Evolutionary conservation across 2,329 filamentous ascomycete genomes (phyloP).

Genomic region (Pestalotiopsis sp.): DNA sequence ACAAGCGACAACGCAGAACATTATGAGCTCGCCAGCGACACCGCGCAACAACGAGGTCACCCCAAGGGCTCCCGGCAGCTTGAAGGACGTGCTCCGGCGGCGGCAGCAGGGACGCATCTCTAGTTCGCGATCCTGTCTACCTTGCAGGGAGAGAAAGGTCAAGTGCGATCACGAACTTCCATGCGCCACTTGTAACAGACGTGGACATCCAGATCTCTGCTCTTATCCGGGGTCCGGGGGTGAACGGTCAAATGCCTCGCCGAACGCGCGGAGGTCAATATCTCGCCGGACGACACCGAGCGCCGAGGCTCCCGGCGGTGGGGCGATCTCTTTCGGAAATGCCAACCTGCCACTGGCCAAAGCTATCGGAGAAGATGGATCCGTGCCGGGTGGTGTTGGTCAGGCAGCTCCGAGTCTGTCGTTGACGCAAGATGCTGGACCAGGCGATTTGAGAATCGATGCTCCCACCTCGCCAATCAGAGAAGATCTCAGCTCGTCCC

Average conservation of each 20-base stretch:
- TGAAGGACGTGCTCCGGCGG: not conserved
- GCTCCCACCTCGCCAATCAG: not conserved
- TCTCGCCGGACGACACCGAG: not conserved
- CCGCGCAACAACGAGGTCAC: not conserved
- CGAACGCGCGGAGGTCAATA: not conserved
- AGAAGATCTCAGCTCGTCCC: not conserved
- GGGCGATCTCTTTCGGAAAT: not conserved
- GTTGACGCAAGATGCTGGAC: not conserved
- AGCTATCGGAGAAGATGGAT: rapidly evolving
- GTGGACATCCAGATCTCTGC: not conserved
- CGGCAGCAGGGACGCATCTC: not conserved
- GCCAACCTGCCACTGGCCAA: not conserved
- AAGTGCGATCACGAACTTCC: constrained; percentile 1
- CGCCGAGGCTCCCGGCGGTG: not conserved
- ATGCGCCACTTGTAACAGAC: not conserved
- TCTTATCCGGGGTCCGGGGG: not conserved
- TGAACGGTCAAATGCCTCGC: not conserved
- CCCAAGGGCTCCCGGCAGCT: not conserved
- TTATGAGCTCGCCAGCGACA: not conserved
- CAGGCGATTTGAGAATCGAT: not conserved
- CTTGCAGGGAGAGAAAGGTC: constrained; percentile 2
- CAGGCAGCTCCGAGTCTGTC: not conserved
- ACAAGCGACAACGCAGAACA: not conserved
- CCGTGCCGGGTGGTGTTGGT: not conserved
- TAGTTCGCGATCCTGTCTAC: not conserved